phyloP scores from a whole-genome alignment of 306 rosid species.

The Begonia peltatifolia region DNA sequence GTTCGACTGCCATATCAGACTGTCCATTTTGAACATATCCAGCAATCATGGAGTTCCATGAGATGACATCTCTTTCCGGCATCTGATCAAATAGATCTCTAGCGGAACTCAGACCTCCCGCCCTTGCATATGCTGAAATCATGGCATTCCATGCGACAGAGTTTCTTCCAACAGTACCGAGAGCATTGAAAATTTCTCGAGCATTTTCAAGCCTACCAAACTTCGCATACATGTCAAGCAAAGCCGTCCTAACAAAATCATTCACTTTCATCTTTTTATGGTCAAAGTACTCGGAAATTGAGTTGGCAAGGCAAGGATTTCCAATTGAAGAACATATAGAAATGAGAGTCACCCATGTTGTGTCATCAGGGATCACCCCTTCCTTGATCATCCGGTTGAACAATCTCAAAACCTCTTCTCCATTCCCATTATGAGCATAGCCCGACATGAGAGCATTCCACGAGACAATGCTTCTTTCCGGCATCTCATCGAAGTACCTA shows the following conservation, averaged over 20 bases:
- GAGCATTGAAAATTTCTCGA: conserved; percentile 29
- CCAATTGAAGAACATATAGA: conserved; percentile 35
- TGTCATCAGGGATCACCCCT: conserved; percentile 23
- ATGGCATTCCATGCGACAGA: conserved; percentile 48
- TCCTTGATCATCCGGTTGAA: conserved; percentile 33
- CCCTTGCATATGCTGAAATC: conserved; percentile 54
- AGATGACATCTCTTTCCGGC: conserved; percentile 36
- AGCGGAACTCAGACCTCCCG: conserved; percentile 33
- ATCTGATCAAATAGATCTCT: conserved; percentile 44
- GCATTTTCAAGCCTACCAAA: conserved; percentile 43
- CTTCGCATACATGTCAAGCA: conserved; percentile 61
- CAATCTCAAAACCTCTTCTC: conserved; percentile 36
- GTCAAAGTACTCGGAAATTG: conserved; percentile 19
- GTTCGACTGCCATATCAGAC: conserved; percentile 33
- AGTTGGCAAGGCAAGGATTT: conserved; percentile 27
- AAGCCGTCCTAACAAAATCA: conserved; percentile 40
- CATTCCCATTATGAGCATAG: conserved; percentile 37
- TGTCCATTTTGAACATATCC: conserved; percentile 61
- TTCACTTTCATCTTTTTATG: conserved; percentile 22
- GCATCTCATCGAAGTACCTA: conserved; percentile 41
- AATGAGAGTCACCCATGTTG: conserved; percentile 46
- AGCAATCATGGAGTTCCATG: conserved; percentile 59
- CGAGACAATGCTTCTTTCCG: conserved; percentile 41
- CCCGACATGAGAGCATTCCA: conserved; percentile 79
- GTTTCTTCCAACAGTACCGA: conserved; percentile 20